A percentile compares a stretch with the other conserved stretches of the same genome.
phyloP scores from a whole-genome alignment of 257 asterid species.

The Salvia rosmarinus region DNA sequence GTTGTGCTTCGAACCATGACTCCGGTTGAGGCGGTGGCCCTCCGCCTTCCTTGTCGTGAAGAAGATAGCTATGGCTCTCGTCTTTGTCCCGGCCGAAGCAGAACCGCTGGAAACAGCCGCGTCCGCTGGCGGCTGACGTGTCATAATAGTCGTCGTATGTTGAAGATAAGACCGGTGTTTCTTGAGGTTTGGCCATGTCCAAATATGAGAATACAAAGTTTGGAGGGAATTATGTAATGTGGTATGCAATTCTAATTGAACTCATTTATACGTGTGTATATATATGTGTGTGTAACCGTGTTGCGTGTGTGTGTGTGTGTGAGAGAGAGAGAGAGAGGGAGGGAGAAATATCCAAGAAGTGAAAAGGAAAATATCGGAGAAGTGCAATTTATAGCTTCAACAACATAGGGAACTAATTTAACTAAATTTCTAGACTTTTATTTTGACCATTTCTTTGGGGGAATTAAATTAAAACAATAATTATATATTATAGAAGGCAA shows the following conservation, averaged over 20 bases:
- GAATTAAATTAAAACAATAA: neutral
- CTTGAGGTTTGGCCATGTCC: too few species aligned
- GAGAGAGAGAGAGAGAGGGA: neutral
- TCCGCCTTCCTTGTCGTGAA: slow-evolving; percentile 29
- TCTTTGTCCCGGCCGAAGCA: slow-evolving; percentile 34
- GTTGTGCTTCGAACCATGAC: slow-evolving; percentile 26
- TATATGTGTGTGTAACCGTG: neutral
- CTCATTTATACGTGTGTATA: neutral
- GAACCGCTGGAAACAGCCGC: slow-evolving; percentile 43
- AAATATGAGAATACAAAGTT: neutral
- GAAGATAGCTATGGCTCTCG: slow-evolving; percentile 32
- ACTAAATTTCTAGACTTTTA: neutral
- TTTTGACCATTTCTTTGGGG: neutral
- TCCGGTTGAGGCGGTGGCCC: slow-evolving; percentile 13
- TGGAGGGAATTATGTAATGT: neutral
- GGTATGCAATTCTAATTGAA: neutral
- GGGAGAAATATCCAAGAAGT: slow-evolving; percentile 7
- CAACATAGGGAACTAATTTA: neutral
- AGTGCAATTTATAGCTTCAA: neutral
- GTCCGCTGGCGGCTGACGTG: neutral
- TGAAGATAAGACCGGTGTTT: too few species aligned
- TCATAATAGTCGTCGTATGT: slow-evolving; percentile 4
- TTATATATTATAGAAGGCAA: neutral
- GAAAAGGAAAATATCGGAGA: slow-evolving; percentile 17
- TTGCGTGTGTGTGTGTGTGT: neutral